Evolutionary conservation across 768 basidiomycete species (phyloP).

Genomic region (Amanita phalloides): DNA sequence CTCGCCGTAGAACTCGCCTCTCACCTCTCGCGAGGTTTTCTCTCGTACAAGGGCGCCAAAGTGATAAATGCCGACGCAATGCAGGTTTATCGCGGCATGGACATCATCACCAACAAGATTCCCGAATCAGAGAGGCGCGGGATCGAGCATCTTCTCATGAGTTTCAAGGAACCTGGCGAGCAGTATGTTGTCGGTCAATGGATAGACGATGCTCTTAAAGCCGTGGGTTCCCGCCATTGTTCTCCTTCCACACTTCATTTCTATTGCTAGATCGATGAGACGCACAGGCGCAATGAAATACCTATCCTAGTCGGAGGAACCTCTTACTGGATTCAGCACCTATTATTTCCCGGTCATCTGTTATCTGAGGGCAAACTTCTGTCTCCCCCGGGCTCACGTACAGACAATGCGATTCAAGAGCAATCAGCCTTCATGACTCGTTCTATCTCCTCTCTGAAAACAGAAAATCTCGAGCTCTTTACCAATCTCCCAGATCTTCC

Average conservation of each 20-base stretch:
- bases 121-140: constrained; percentile 65
- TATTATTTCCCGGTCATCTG: constrained; percentile 79
- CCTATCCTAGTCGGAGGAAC: constrained; percentile 95
- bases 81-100: constrained; percentile 90
- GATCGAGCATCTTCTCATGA: constrained; percentile 84
- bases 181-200: constrained; percentile 85
- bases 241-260: not conserved
- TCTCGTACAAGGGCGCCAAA: constrained; percentile 46
- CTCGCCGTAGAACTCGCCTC: constrained; percentile 83
- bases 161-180: constrained; percentile 75
- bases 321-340: constrained; percentile 95
- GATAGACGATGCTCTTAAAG: constrained; percentile 69
- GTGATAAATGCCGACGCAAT: constrained; percentile 96
- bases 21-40: constrained; percentile 28
- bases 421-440: constrained; percentile 27
- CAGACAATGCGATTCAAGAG: constrained; percentile 1
- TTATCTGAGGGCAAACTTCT: constrained; percentile 16
- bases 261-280: constrained; percentile 56
- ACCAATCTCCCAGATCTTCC: constrained; percentile 47
- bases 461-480: constrained; percentile 39
- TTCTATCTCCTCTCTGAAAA: constrained; percentile 34
- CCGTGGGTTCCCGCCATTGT: constrained; percentile 38
- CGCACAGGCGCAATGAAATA: constrained; percentile 47
- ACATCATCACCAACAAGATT: constrained; percentile 92
- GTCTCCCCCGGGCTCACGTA: not conserved